These are phyloP conservation scores for Osmozyma mogii DNA, from an alignment of 805 yeast genomes.

Conservation along the genomic window DNA sequence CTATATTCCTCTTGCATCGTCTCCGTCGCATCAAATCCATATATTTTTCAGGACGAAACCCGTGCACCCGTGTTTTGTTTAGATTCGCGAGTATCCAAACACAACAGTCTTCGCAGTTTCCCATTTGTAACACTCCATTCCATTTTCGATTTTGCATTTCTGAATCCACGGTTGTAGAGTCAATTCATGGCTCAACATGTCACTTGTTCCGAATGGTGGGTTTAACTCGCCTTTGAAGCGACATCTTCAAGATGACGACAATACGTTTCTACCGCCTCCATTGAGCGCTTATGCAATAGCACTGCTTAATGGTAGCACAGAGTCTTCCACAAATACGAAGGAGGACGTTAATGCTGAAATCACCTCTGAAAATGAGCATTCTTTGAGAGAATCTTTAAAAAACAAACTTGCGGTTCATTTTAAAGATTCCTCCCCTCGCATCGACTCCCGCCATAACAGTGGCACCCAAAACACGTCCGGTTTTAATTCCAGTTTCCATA, in stretches of 20 bases:
- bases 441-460: conserved; percentile 1
- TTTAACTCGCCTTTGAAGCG: not conserved
- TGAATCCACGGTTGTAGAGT: too few relatives aligned
- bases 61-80: too few relatives aligned
- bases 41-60: too few relatives aligned
- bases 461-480: conserved; percentile 3
- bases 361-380: conserved; percentile 15
- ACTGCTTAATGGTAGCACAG: conserved; percentile 31
- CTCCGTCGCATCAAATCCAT: too few relatives aligned
- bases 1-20: too few relatives aligned
- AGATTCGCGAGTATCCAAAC: too few relatives aligned
- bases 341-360: not conserved
- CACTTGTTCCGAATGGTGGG: too few relatives aligned
- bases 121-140: too few relatives aligned
- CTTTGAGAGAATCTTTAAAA: conserved; percentile 14
- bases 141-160: too few relatives aligned
- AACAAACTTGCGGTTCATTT: conserved; percentile 29
- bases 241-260: conserved; percentile 35
- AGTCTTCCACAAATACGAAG: conserved; percentile 4
- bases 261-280: conserved; percentile 50
- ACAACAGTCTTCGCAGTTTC: too few relatives aligned
- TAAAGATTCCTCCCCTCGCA: conserved; percentile 8
- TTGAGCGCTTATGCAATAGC: conserved; percentile 53
- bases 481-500: conserved; percentile 1
- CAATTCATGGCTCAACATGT: too few relatives aligned